Evolutionary conservation across 805 yeast species (phyloP).

Genomic region (Candida tallmaniae): DNA sequence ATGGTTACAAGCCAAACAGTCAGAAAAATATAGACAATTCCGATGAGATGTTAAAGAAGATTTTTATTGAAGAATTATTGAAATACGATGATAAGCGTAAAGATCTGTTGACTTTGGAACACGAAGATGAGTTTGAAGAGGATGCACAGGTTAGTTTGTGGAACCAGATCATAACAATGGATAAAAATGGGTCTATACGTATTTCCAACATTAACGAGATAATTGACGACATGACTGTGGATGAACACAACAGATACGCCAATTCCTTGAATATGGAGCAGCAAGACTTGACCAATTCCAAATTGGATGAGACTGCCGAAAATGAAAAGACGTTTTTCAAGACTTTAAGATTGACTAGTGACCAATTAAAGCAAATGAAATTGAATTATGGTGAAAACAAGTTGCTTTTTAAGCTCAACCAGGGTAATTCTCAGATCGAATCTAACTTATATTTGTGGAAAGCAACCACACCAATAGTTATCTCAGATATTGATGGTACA

Average conservation of each 20-base stretch:
- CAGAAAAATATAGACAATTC: conserved; percentile 71
- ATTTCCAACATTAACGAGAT: conserved; percentile 45
- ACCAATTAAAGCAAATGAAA: conserved; percentile 71
- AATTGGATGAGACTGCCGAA: conserved; percentile 4
- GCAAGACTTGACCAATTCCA: conserved; percentile 12
- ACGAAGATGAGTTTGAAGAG: conserved; percentile 2
- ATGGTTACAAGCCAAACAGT: conserved; percentile 84
- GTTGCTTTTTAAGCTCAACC: conserved; percentile 71
- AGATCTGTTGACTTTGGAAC: conserved; percentile 11
- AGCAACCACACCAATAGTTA: conserved; percentile 80
- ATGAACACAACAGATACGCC: conserved; percentile 10
- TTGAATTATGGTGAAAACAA: conserved; percentile 77
- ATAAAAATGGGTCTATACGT: conserved; percentile 63
- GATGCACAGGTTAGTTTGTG: conserved; percentile 21
- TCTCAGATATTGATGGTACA: conserved; percentile 96
- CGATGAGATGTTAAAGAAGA: conserved; percentile 67
- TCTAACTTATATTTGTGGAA: conserved; percentile 84
- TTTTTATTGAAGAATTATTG: conserved; percentile 68
- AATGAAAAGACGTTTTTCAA: conserved; percentile 57
- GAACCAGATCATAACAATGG: conserved; percentile 44
- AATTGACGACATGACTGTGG: conserved; percentile 18
- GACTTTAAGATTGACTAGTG: conserved; percentile 86
- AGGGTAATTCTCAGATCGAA: conserved; percentile 71
- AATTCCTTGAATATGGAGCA: conserved; percentile 21
- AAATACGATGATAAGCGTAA: conserved; percentile 15